Percentiles rank a stretch among this genome's conserved stretches.
Evolutionary conservation across 1,284 basidiomycete species (phyloP).

Genomic region (Trametes sp.): DNA sequence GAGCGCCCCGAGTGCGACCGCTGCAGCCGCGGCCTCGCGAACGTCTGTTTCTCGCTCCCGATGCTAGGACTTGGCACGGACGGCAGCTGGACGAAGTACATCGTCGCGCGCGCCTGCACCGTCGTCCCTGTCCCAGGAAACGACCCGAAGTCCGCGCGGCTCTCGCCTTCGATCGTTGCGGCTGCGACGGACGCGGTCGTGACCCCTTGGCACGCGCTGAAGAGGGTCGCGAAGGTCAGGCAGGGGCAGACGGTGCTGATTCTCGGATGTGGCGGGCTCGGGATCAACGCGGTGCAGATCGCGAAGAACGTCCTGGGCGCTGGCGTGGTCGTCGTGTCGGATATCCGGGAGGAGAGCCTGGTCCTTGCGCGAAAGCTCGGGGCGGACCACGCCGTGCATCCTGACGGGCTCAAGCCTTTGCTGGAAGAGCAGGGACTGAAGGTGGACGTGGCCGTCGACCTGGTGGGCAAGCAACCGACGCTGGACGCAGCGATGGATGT

Average conservation of each 20-base stretch:
- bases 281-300: slow-evolving; percentile 34
- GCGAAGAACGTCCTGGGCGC: slow-evolving; percentile 33
- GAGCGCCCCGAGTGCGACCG: slow-evolving; percentile 21
- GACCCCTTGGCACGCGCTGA: slow-evolving; percentile 36
- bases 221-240: slow-evolving; percentile 18
- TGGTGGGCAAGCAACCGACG: slow-evolving; percentile 34
- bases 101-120: slow-evolving; percentile 24
- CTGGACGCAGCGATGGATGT: slow-evolving; percentile 26
- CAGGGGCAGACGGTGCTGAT: slow-evolving; percentile 33
- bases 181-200: slow-evolving; percentile 36
- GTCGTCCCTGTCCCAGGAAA: slow-evolving; percentile 33
- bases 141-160: slow-evolving; percentile 1
- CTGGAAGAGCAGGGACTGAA: slow-evolving; percentile 42
- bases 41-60: slow-evolving; percentile 27
- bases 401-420: slow-evolving; percentile 24
- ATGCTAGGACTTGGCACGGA: slow-evolving; percentile 30
- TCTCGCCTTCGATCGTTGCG: slow-evolving; percentile 32
- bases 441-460: slow-evolving; percentile 49
- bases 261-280: slow-evolving; percentile 36
- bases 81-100: slow-evolving; percentile 35
- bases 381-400: slow-evolving; percentile 29
- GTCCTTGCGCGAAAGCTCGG: slow-evolving; percentile 24
- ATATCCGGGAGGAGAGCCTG: slow-evolving; percentile 28
- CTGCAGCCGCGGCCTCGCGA: slow-evolving; percentile 27
- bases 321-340: slow-evolving; percentile 29